Base-by-base conservation (phyloP, 768 basidiomycete species). In the Coprinopsis strossmayeri region DNA sequence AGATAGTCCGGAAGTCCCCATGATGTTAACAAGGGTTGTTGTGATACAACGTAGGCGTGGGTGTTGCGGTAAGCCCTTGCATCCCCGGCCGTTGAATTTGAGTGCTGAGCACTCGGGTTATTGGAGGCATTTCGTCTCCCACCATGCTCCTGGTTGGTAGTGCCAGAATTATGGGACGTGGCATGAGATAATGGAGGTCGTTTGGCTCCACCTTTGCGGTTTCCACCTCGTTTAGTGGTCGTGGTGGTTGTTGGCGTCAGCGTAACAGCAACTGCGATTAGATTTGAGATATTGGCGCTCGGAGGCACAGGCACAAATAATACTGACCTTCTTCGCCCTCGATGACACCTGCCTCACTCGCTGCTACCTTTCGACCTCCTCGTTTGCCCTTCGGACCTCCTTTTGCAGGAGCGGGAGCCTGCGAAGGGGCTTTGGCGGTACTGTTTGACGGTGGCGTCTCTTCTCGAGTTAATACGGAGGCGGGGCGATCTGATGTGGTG, bases 1-100 rank as follows among this genome's bases (percentile, higher is more conserved):
- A 97, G 77, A 66, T 96, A 94, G 69, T 97, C 94, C 5, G 94
- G 94, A 42, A 98, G 71, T 49, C 82, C 80, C 93, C 94, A 98
- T 44, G 87, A 84, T 28, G 87, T 89, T 67, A 81, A 79, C 7
- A 88, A 69, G 26, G 84, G 79, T 60, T 88, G 85, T 58, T 88
- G 87, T 11, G 84, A 82, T 45, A 87, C 79, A 39, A 77, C 84
- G 61, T 86, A 87, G 20, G 82, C 84, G 73, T 88, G 87, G 52
- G 84, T 81, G 67, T 83, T 84, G 58, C 80, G 83, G 63, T 87
- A 87, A 50, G 84, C 79, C 51, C 83, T 77, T 46, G 82, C 74
- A 51, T 79, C 78, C 53, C 69, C 68, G 43, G 68, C 57, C 55
- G 64, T 64, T 34, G 66, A 64, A 48, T 67, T 62, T 46, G 66